These are phyloP conservation scores for Penicillium ochrochloron DNA, from an alignment of 495 filamentous ascomycete species.

Conservation along the genomic window DNA sequence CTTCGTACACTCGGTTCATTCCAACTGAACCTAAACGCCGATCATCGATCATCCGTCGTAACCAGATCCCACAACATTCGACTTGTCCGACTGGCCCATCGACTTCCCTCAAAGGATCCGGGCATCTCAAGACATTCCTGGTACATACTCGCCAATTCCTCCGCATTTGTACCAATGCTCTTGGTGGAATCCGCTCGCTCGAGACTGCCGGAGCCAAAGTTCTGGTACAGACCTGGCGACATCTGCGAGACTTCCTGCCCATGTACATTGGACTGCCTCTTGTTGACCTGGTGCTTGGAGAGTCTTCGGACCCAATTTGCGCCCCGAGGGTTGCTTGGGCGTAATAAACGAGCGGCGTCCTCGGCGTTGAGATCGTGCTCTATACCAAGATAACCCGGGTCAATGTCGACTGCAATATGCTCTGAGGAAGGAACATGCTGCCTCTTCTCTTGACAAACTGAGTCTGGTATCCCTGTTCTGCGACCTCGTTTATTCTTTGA, in stretches of 20 bases:
- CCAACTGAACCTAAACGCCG: neutral
- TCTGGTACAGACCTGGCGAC: conserved; percentile 22
- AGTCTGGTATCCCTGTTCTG: neutral
- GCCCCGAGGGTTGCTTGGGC: conserved; percentile 19
- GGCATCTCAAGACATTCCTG: conserved; percentile 39
- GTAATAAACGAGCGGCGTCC: conserved; percentile 17
- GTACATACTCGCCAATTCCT: conserved; percentile 32
- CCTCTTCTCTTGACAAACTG: neutral
- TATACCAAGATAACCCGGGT: conserved; percentile 10
- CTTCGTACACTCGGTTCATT: neutral
- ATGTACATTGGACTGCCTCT: conserved; percentile 13
- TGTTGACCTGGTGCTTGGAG: conserved; percentile 24
- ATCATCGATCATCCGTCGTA: conserved; percentile 9
- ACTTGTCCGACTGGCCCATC: conserved; percentile 34
- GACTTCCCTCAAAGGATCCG: conserved; percentile 33
- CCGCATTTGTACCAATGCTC: conserved; percentile 15
- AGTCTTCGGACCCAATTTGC: conserved; percentile 23
- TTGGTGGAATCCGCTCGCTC: conserved; percentile 23
- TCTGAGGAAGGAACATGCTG: neutral
- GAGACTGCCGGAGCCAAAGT: conserved; percentile 17
- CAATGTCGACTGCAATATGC: conserved; percentile 7
- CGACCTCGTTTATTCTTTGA: conserved; percentile 1
- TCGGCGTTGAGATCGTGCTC: conserved; percentile 9
- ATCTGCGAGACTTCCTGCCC: conserved; percentile 20
- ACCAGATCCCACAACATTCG: conserved; percentile 20